Evolutionary conservation across 352 stramenopile species (phyloP), one percentile per base, ranked within the genome.

Genomic region (Pythium volutum): DNA sequence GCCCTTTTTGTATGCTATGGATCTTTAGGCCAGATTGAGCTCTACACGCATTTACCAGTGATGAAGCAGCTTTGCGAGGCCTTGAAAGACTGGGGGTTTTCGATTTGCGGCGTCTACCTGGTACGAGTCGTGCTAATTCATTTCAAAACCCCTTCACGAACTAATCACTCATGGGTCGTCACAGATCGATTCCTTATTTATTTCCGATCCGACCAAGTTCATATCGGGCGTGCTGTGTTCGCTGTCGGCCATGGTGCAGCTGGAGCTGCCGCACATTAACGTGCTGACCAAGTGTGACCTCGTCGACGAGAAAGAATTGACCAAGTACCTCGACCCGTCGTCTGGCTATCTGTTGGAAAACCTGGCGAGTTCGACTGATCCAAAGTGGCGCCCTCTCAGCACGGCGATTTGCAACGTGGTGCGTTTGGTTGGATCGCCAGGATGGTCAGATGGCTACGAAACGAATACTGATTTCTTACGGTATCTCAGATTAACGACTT

Each of bases 221-320:
- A 97, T 99, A 55, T 98, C 96, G 14, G 97, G 96, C 15, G 87
- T 98, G 29, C 86, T 99, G 39, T 88, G 98, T 54, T 98, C 91
- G 45, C 87, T 99, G 6, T 98, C 95, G 55, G 92, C 96, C 18
- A 99, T 99, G 97, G 81, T 99, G 16, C 93, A 98, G 57, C 81
- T 99, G n/a, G 97, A 99, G 67, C 83, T 99, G 29, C 97, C 98
- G 15, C 87, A 97, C 64, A 90, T 97, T 31, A 97, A 97, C 67
- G 87, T 96, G 31, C 74, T 97, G 12, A 96, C 91, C 25, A 97
- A 97, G 70, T 97, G 87, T 62, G 91, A 97, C 60, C 64, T 97
- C 10, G 86, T 96, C 14, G 80, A 96, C 51, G 83, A 96, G 50
- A 91, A 96, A 60, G 87, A 95, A 59, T 54, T 96, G 43, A 88